Base-by-base conservation (phyloP, 2,329 filamentous ascomycete genomes). In the Calonectria crousiana region DNA sequence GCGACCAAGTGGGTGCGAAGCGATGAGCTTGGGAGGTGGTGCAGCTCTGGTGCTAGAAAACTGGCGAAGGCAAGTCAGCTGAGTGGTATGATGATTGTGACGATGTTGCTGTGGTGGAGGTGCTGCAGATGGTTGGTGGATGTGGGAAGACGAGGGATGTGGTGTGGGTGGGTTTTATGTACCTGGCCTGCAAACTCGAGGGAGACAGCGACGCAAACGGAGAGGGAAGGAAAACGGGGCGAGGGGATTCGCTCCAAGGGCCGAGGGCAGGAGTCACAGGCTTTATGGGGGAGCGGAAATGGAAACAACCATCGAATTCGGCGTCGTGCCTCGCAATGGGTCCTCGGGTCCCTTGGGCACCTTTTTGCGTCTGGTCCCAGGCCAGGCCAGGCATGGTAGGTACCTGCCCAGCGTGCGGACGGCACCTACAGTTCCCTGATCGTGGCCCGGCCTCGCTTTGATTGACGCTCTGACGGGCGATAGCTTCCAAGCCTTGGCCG, bases 361-460 rank as follows among this genome's bases (percentile, higher is more conserved):
- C 36, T 38, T 62, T 62, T 28, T 62, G 36, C 56, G 56, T 41
- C 56, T 62, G 23, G 34, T 28, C 11, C 56, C 34, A 62, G 36
- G 10, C 56, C 56, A 38, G 56, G 56, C 56, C 52, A 60, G 32
- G 56, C 34, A 23, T 23, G 60, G 38, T 32, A 65, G 41, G 38
- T 65, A 65, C 60, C 60, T 30, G 41, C 8, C 26, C 28, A 44
- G 36, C 32, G 20, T 28, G 11, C 23, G 56, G 34, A 62, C 34
- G 6, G 56, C 56, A 38, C 60, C 38, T 58, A n/a, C 67, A 44
- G 38, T 36, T 13, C 36, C 66, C 26, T 18, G 51, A 75, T 44
- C 10, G 76, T 77, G 74, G 65, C 78, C 73, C 75, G 77, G 72
- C 78, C 78, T 80, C 77, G 79, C 78, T 80, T 80, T 80, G 75